Conservation (phyloP, 2,329 filamentous ascomycete genomes). For the Phialocephala subalpina region DNA sequence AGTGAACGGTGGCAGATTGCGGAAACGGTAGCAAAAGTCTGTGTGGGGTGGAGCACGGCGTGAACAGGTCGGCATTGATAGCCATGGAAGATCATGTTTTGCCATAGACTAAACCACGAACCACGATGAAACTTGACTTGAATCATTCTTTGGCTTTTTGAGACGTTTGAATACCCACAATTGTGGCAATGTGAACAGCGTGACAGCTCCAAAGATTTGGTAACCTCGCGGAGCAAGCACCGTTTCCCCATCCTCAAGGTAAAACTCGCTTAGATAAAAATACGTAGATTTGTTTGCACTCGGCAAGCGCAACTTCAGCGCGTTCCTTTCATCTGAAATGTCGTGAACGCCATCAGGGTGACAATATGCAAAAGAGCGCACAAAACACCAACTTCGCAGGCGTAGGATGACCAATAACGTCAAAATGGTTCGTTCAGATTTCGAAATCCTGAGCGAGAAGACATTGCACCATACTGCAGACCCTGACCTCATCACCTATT, state of each 20-base stretch:
- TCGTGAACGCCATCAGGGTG: neutral
- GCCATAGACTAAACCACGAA: slow-evolving; percentile 12
- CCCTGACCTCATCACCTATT: slow-evolving; percentile 72
- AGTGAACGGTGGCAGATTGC: slow-evolving; percentile 56
- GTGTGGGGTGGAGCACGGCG: slow-evolving; percentile 37
- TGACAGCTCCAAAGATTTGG: neutral
- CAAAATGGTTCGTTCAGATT: slow-evolving; percentile 31
- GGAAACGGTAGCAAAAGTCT: slow-evolving; percentile 34
- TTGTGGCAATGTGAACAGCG: no score
- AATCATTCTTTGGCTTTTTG: neutral
- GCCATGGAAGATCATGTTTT: slow-evolving; percentile 7
- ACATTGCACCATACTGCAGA: slow-evolving; percentile 63
- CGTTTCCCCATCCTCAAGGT: no score
- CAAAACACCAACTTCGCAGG: neutral
- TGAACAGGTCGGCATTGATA: slow-evolving; percentile 18
- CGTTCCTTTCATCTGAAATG: neutral
- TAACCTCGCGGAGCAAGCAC: no score
- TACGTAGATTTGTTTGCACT: neutral
- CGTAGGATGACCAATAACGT: neutral
- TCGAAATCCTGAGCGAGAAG: slow-evolving; percentile 62
- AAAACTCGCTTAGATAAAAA: slow-evolving; percentile 6
- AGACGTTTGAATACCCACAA: no score
- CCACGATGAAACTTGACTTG: slow-evolving; percentile 10
- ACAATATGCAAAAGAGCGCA: slow-evolving; percentile 7
- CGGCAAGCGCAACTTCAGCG: neutral